Base-by-base conservation (phyloP, 768 basidiomycete species). In the Nidula microcarpa region DNA sequence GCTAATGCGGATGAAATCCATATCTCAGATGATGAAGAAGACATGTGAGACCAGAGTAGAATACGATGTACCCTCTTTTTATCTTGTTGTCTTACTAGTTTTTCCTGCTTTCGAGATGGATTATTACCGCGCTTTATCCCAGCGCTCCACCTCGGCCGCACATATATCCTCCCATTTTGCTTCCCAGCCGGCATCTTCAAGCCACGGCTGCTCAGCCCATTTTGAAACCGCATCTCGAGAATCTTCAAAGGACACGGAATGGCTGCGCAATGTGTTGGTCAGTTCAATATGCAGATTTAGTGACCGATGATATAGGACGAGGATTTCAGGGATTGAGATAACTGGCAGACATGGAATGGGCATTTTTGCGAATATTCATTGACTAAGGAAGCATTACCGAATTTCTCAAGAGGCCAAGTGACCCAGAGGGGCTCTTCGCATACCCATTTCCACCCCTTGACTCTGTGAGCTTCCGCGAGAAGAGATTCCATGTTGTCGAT, bases 21-120 rank as follows among this genome's bases (percentile, higher is more conserved):
- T 55, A 92, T 94, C 61, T 89, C 87, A 47, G 89, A 92, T 63
- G 91, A 93, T 49, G 89, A n/a, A n/a, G n/a, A 91, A 59, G 86
- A 87, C 62, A 63, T 77, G 67, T 80, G 75, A 68, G 33, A 4
- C 35, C 3, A 8, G 23, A 23, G 41, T 64, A 50, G 50, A 58
- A 37, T 55, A 56, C 9, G 30, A 7, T 49, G 37, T 39, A 39
- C 37, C 17, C 6, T 49, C 9, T 14, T 9, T 46, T 9, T 49
- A 49, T 14, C 47, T 18, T 43, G 51, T 53, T 56, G 55, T 55
- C 33, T 54, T 51, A 23, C 36, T 13, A 47, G 52, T 50, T 32
- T 34, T 55, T 52, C 49, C 36, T 56, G 50, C 52, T 55, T 51
- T 32, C 23, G 17, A 60, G 52, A 50, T 58, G 46, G 33, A 48